Percentiles rank a stretch among this genome's conserved stretches.
phyloP scores from a whole-genome alignment of 352 stramenopile species.

The Lagenidium sp. region DNA sequence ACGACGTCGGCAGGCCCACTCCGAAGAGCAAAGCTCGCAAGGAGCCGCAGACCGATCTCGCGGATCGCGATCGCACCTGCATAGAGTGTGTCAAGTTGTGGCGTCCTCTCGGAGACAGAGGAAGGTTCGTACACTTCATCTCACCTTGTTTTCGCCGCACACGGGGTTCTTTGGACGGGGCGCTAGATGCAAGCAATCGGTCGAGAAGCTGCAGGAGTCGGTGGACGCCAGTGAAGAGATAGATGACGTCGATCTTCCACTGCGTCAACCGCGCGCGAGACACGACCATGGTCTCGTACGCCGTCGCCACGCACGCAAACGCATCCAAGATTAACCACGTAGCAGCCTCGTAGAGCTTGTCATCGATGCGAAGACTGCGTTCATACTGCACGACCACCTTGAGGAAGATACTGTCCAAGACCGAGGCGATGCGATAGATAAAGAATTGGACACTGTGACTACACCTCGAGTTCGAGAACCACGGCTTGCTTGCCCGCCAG shows the following conservation, averaged over 20 bases:
- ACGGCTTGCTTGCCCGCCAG: conserved; percentile 43
- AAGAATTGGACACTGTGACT: conserved; percentile 51
- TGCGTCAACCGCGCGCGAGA: conserved; percentile 32
- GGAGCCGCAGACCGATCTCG: conserved; percentile 33
- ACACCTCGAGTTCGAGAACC: conserved; percentile 49
- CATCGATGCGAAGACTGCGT: conserved; percentile 42
- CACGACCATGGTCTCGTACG: conserved; percentile 38
- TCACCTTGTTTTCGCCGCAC: conserved; percentile 13
- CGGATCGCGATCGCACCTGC: conserved; percentile 26
- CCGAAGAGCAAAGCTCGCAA: conserved; percentile 38
- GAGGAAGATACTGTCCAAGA: conserved; percentile 33
- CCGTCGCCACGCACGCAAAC: conserved; percentile 24
- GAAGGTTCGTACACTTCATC: no score
- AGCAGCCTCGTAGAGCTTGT: conserved; percentile 47
- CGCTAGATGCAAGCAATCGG: conserved; percentile 30
- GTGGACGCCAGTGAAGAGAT: conserved; percentile 51
- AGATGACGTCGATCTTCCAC: conserved; percentile 72
- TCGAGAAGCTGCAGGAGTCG: conserved; percentile 38
- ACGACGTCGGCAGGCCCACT: conserved; percentile 23
- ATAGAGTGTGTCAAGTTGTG: neutral
- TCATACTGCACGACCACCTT: conserved; percentile 37
- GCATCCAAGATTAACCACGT: conserved; percentile 42
- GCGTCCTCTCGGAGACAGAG: no score
- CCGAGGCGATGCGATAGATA: conserved; percentile 30
- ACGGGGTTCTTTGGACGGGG: conserved; percentile 7